phyloP scores from a whole-genome alignment of 176 grass and related monocot genomes.

The Leersia perrieri region DNA sequence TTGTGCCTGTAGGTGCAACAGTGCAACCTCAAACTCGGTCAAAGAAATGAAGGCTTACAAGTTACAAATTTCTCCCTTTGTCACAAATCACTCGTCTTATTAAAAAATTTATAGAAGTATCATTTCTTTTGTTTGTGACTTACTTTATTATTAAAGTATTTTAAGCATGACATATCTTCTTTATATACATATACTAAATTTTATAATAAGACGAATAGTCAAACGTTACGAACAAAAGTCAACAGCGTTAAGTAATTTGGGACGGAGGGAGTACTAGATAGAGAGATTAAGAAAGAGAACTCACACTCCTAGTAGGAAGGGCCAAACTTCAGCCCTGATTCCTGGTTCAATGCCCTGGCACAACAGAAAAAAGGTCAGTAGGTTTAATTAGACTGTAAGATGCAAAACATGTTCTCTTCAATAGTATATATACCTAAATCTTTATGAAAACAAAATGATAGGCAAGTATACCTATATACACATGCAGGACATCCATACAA shows the following conservation, averaged over 20 bases:
- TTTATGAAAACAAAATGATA: slow-evolving; percentile 4
- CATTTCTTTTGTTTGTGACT: no score
- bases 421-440: not conserved
- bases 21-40: not conserved
- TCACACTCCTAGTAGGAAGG: slow-evolving; percentile 95
- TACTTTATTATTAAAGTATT: no score
- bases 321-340: slow-evolving; percentile 96
- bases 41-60: slow-evolving; percentile 9
- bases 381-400: slow-evolving; percentile 14
- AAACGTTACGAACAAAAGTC: no score
- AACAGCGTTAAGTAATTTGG: no score
- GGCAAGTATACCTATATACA: not conserved
- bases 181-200: no score
- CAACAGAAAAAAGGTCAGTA: slow-evolving; percentile 37
- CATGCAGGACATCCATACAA: not conserved
- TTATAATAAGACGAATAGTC: no score
- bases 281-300: slow-evolving; percentile 28
- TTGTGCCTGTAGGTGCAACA: not conserved
- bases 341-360: slow-evolving; percentile 80
- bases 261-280: no score
- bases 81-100: no score
- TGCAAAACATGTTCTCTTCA: not conserved
- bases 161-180: no score
- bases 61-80: no score
- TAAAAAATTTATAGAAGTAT: no score